Conservation (phyloP, 192 early-diverging fungal genomes). For the Coemansia sp. region DNA sequence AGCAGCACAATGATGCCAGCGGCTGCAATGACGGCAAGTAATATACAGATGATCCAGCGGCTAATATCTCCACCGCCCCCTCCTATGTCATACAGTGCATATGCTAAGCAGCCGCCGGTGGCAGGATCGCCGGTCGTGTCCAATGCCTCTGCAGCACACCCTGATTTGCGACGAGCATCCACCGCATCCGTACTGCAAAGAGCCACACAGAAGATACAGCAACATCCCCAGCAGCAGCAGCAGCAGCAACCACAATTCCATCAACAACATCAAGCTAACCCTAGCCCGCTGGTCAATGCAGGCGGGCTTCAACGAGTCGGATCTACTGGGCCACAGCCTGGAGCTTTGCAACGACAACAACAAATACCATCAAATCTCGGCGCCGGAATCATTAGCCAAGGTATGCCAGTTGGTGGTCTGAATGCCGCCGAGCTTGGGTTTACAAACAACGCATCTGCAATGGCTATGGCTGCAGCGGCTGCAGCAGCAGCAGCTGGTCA, state of each 20-base stretch:
- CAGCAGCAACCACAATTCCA: not conserved
- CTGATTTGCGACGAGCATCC: conserved; percentile 17
- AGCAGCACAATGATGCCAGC: not conserved
- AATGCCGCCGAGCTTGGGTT: conserved; percentile 24
- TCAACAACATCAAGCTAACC: not conserved
- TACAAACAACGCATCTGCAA: not conserved
- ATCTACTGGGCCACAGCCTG: not conserved
- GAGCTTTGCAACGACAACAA: conserved; percentile 5
- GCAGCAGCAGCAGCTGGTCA: not conserved
- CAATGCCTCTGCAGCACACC: conserved; percentile 13
- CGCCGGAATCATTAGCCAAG: conserved; percentile 8
- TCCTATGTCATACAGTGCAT: conserved; percentile 10
- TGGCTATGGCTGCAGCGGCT: conserved; percentile 15
- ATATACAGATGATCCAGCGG: conserved; percentile 27
- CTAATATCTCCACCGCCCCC: conserved; percentile 40
- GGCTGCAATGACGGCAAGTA: conserved; percentile 1
- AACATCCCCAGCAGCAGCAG: conserved; percentile 6
- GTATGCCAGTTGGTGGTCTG: not conserved
- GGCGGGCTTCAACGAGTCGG: conserved; percentile 1
- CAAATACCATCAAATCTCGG: conserved; percentile 12
- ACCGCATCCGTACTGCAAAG: conserved; percentile 12
- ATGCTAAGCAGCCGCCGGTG: conserved; percentile 4
- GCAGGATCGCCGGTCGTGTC: conserved; percentile 27
- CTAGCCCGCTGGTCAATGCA: not conserved
- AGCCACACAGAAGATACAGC: conserved; percentile 14